Conservation (phyloP, 1,139 yeast genomes). For the Saccharomyces pastorianus region DNA sequence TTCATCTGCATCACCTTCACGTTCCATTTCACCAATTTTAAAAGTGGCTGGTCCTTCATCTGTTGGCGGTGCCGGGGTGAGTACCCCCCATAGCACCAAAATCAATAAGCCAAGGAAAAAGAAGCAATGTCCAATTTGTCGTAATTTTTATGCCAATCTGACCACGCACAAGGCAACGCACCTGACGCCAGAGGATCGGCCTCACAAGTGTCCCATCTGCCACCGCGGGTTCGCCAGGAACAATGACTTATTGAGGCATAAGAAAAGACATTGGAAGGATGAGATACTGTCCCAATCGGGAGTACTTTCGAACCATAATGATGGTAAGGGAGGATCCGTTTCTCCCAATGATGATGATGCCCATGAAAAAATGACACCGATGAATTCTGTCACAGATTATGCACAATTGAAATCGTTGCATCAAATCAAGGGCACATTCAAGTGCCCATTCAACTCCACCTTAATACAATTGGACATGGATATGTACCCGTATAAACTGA, state of each 20-base stretch:
- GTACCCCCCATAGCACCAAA: not conserved
- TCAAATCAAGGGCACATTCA: constrained; percentile 38
- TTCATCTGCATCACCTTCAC: constrained; percentile 1
- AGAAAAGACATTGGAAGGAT: constrained; percentile 75
- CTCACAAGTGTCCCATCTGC: constrained; percentile 71
- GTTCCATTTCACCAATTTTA: not conserved
- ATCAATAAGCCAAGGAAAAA: constrained; percentile 51
- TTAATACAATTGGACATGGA: constrained; percentile 28
- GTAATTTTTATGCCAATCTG: constrained; percentile 64
- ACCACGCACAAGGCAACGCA: constrained; percentile 86
- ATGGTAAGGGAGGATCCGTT: constrained; percentile 4
- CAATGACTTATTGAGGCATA: constrained; percentile 76
- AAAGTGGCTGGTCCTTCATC: not conserved
- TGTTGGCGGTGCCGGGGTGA: constrained; percentile 6
- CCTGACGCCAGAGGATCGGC: constrained; percentile 61
- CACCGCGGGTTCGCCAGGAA: constrained; percentile 81
- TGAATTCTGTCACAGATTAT: constrained; percentile 5
- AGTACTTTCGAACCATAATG: constrained; percentile 6
- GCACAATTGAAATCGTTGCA: constrained; percentile 24
- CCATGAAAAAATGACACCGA: constrained; percentile 2
- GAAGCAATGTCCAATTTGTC: constrained; percentile 80
- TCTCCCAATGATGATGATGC: not conserved
- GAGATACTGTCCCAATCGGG: constrained; percentile 34
- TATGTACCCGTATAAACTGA: constrained; percentile 23
- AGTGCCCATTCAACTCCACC: constrained; percentile 38